Evolutionary conservation across 345 rosid species (phyloP), one percentile per base, ranked within the genome.

Genomic region (Sonneratia caseolaris): DNA sequence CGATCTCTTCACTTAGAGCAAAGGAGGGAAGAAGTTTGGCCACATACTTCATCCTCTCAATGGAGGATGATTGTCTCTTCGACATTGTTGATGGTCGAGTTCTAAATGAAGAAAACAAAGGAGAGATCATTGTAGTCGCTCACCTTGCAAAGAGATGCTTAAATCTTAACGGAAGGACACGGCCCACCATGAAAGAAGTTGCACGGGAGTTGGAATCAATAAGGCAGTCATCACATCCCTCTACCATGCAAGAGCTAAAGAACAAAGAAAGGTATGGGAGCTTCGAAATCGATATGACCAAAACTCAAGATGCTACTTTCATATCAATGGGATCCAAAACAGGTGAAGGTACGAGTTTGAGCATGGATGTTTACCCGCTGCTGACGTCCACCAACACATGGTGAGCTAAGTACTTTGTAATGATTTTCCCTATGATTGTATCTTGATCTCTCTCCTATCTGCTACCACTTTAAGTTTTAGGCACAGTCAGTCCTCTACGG

Each of bases 121-220:
- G 61, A 53, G 74, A 66, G 64, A 71, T 75, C 3, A n/a, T 51
- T 10, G 53, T 7, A 2, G 71, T 78, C 9, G 74, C 80, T 11
- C 57, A 43, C n/a, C 71, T 78, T 7, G 77, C 75, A 9, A 69
- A 64, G 66, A 40, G 72, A 32, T 67, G 80, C 71, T 22, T 78
- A 42, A 16, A 43, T 15, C 35, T 66, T 57, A 71, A 67, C 3
- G 73, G 77, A 16, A 71, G 76, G 11, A 56, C 16, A 35, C 38
- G 77, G 47, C 80, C 80, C 10, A 65, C 74, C 3, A 78, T 78
- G 80, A 78, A 56, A 66, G 80, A 78, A 66, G 80, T 78, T 10
- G 57, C 61, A 1, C 53, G 21, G 71, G 68, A 64, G 55, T 51
- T 77, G 73, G 71, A 64, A 55, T 57, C 68, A 8, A 65, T 77